Conservation (phyloP, 495 filamentous ascomycete genomes). For the Aspergillus heteromorphus region DNA sequence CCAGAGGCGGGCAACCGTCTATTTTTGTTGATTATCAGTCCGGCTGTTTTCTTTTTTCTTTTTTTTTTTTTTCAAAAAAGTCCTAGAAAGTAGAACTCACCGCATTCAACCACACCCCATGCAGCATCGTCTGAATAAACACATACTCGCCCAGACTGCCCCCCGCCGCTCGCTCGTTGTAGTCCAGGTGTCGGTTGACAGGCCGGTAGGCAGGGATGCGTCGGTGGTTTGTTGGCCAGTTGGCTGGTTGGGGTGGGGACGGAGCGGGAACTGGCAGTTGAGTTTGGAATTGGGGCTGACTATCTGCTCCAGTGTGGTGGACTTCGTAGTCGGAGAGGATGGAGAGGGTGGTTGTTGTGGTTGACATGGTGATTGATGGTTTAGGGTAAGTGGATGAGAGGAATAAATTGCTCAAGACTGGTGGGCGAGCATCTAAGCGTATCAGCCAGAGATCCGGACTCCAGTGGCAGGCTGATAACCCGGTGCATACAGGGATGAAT, state of each 20-base stretch:
- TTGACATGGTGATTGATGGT: conserved; percentile 29
- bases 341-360: conserved; percentile 22
- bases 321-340: conserved; percentile 47
- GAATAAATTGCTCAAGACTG: background rate
- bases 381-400: background rate
- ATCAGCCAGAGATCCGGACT: no score
- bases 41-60: no score
- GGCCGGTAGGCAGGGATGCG: conserved; percentile 47
- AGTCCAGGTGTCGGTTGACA: conserved; percentile 40
- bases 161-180: conserved; percentile 35
- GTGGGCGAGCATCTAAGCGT: no score
- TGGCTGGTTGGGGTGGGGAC: conserved; percentile 10
- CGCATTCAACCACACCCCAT: conserved; percentile 46
- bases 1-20: conserved; percentile 38
- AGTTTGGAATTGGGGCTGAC: background rate
- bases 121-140: conserved; percentile 49
- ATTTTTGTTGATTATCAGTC: no score
- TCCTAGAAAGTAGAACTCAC: conserved; percentile 32
- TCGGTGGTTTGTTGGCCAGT: conserved; percentile 44
- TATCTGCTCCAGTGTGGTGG: conserved; percentile 25
- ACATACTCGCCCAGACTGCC: conserved; percentile 34
- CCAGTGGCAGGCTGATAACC: background rate
- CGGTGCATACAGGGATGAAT: background rate
- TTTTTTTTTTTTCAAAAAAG: no score
- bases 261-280: conserved; percentile 1